phyloP scores from a whole-genome alignment of 495 filamentous ascomycete species.

The Glonium stellatum region DNA sequence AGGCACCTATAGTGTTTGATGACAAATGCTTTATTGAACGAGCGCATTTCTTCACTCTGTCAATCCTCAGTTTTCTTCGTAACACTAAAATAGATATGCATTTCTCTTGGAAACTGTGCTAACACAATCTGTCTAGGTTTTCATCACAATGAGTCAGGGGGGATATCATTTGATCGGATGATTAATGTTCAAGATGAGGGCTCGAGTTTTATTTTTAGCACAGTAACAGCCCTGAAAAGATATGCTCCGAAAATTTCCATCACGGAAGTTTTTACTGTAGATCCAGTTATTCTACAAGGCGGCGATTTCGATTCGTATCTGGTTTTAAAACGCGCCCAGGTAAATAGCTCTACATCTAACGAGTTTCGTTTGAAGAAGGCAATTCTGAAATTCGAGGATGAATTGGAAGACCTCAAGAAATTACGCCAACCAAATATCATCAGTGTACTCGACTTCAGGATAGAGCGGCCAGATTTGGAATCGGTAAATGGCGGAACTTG shows the following conservation, averaged over 20 bases:
- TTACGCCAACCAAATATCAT: slow-evolving; percentile 71
- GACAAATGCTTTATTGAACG: no score
- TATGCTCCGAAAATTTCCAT: slow-evolving; percentile 21
- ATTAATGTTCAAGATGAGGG: slow-evolving; percentile 38
- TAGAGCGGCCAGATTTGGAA: slow-evolving; percentile 41
- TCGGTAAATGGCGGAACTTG: slow-evolving; percentile 43
- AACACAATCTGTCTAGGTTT: slow-evolving; percentile 7
- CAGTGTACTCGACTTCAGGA: slow-evolving; percentile 73
- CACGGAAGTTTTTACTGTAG: slow-evolving; percentile 29
- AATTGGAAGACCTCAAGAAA: slow-evolving; percentile 64
- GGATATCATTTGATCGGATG: slow-evolving; percentile 63
- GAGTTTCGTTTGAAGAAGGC: slow-evolving; percentile 51
- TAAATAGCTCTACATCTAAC: slow-evolving; percentile 49
- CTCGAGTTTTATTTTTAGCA: slow-evolving; percentile 11
- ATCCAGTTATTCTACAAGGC: slow-evolving; percentile 31
- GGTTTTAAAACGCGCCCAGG: slow-evolving; percentile 59
- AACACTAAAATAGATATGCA: not conserved
- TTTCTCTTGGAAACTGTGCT: not conserved
- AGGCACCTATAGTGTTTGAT: no score
- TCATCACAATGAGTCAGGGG: slow-evolving; percentile 38
- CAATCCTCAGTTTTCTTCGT: no score
- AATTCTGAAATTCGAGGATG: slow-evolving; percentile 57
- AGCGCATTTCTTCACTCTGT: no score
- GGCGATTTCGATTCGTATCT: slow-evolving; percentile 42
- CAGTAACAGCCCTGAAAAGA: slow-evolving; percentile 18